These are phyloP conservation scores for Fusarium keratoplasticum DNA, from an alignment of 2,329 filamentous ascomycete genomes.

Conservation along the genomic window DNA sequence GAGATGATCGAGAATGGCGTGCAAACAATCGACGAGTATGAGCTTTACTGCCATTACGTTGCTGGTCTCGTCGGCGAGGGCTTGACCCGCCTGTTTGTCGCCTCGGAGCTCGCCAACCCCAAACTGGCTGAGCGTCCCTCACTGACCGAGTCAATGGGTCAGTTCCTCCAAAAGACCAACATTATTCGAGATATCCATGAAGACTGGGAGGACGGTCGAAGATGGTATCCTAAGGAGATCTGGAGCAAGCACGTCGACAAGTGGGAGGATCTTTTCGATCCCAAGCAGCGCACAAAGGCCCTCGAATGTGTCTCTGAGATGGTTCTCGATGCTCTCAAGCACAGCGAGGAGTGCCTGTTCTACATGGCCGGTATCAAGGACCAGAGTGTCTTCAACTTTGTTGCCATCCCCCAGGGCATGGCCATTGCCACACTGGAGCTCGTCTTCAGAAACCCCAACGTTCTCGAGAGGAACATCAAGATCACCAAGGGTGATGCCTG, in stretches of 20 bases:
- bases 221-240: conserved; percentile 96
- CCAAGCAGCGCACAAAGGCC: conserved; percentile 80
- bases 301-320: conserved; percentile 92
- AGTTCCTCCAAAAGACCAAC: conserved; percentile 98
- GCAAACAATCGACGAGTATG: conserved; percentile 87
- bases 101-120: conserved; percentile 86
- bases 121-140: conserved; percentile 81
- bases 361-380: conserved; percentile 96
- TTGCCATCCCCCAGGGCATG: conserved; percentile 96
- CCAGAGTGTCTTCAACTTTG: conserved; percentile 99
- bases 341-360: conserved; percentile 94
- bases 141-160: conserved; percentile 94
- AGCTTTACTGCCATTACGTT: conserved; percentile 97
- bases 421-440: conserved; percentile 94
- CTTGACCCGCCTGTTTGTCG: conserved; percentile 88
- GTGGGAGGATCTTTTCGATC: conserved; percentile 91
- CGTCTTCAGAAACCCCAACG: conserved; percentile 88
- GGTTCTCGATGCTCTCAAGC: conserved; percentile 88
- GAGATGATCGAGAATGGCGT: conserved; percentile 85
- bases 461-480: conserved; percentile 92
- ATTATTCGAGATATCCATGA: conserved; percentile 97
- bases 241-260: conserved; percentile 95
- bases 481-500: conserved; percentile 97
- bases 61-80: conserved; percentile 98
- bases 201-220: conserved; percentile 86